Percentiles rank a stretch among this genome's conserved stretches.
phyloP scores from a whole-genome alignment of 345 rosid species.

The Eucalyptus marginata region DNA sequence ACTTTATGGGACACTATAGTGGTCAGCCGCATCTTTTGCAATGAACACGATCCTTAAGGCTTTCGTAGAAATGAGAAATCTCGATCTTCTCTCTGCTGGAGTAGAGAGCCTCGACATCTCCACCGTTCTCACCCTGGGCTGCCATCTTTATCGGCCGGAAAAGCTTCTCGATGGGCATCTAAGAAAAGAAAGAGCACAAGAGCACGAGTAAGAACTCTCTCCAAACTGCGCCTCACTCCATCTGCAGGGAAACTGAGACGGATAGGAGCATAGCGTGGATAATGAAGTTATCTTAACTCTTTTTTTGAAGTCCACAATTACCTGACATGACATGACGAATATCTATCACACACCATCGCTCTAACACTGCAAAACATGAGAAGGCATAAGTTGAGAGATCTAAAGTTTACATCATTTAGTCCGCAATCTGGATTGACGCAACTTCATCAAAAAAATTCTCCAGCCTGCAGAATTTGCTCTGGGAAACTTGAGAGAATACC shows the following conservation, averaged over 20 bases:
- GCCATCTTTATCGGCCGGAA: too few relatives aligned
- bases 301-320: not conserved
- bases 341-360: rapidly evolving
- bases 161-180: constrained; percentile 44
- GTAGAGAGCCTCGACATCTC: too few relatives aligned
- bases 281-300: not conserved
- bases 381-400: not conserved
- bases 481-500: not conserved
- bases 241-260: not conserved
- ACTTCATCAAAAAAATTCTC: not conserved
- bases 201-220: too few relatives aligned
- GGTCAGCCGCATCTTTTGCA: constrained; percentile 8
- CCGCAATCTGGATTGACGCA: not conserved
- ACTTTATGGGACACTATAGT: not conserved
- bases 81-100: rapidly evolving
- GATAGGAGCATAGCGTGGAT: rapidly evolving
- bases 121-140: too few relatives aligned
- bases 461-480: not conserved
- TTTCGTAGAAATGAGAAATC: constrained; percentile 30
- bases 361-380: not conserved
- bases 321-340: rapidly evolving
- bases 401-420: constrained; percentile 55
- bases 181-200: not conserved
- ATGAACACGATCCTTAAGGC: constrained; percentile 66
- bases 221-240: not conserved